A percentile compares a stretch with the other conserved stretches of the same genome.
phyloP scores from a whole-genome alignment of 2,329 filamentous ascomycete genomes.

The Cordyceps javanica region DNA sequence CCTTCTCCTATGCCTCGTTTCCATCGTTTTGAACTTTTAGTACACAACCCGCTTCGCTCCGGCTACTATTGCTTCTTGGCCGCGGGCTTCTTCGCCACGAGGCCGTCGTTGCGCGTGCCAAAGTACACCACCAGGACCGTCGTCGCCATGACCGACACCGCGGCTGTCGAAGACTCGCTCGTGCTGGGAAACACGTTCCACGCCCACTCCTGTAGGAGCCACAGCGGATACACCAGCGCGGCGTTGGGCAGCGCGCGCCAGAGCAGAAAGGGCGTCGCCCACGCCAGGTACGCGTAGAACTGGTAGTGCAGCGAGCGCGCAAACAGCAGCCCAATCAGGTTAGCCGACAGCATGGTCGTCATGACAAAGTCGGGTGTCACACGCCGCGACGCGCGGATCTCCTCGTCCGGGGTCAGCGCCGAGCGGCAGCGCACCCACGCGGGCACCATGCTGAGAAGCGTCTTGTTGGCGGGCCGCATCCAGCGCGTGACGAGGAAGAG shows the following conservation, averaged over 20 bases:
- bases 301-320: constrained; percentile 90
- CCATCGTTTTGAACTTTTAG: background rate
- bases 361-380: constrained; percentile 68
- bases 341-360: constrained; percentile 69
- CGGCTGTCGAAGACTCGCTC: constrained; percentile 47
- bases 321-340: constrained; percentile 75
- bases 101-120: constrained; percentile 42
- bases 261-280: constrained; percentile 80
- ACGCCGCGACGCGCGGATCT: constrained; percentile 48
- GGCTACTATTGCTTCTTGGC: constrained; percentile 17
- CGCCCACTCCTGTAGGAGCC: constrained; percentile 79
- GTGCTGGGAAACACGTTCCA: constrained; percentile 93
- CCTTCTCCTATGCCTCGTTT: background rate
- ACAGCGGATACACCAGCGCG: constrained; percentile 60
- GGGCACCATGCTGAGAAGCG: constrained; percentile 46
- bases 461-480: constrained; percentile 61
- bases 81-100: constrained; percentile 16
- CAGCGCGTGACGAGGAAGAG: constrained; percentile 64
- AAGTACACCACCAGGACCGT: constrained; percentile 60
- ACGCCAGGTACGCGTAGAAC: constrained; percentile 87
- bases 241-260: constrained; percentile 71
- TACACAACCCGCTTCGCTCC: background rate
- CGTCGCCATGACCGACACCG: constrained; percentile 63
- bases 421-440: constrained; percentile 36
- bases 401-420: constrained; percentile 45